Conservation (phyloP, 2,329 filamentous ascomycete genomes). For the Colletotrichum eremochloae region DNA sequence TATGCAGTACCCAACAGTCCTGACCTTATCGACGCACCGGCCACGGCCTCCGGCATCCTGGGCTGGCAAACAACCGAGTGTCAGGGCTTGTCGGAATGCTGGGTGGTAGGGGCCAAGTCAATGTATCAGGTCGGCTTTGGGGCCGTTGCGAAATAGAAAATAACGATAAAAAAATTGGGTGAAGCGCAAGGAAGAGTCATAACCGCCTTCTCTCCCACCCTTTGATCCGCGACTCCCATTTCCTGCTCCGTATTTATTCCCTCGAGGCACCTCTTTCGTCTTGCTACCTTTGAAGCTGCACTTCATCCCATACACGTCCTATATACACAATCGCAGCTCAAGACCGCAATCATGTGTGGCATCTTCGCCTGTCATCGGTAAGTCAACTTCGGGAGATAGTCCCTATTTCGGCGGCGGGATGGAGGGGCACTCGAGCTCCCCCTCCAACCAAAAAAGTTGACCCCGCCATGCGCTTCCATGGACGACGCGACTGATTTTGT, state of each 20-base stretch:
- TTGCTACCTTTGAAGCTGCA: slow-evolving; percentile 17
- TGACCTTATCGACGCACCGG: slow-evolving; percentile 22
- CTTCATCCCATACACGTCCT: slow-evolving; percentile 27
- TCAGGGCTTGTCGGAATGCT: slow-evolving; percentile 29
- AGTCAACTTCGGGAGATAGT: slow-evolving; percentile 22
- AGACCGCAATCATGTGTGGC: slow-evolving; percentile 83
- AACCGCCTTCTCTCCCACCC: slow-evolving; percentile 33
- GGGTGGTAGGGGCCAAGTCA: slow-evolving; percentile 34
- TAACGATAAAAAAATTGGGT: slow-evolving; percentile 39
- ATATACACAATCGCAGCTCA: slow-evolving; percentile 31
- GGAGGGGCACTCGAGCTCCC: slow-evolving; percentile 53
- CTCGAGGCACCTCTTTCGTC: slow-evolving; percentile 26
- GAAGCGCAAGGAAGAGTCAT: slow-evolving; percentile 42
- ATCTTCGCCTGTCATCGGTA: slow-evolving; percentile 96
- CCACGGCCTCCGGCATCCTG: slow-evolving; percentile 12
- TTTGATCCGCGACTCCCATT: slow-evolving; percentile 21
- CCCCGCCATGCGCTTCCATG: slow-evolving; percentile 49
- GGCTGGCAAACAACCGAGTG: slow-evolving; percentile 24
- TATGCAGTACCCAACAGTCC: not conserved
- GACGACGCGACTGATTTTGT: slow-evolving; percentile 44
- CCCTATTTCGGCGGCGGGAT: slow-evolving; percentile 44
- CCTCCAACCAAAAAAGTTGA: slow-evolving; percentile 44
- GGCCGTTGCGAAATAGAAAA: slow-evolving; percentile 28
- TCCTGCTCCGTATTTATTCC: slow-evolving; percentile 41
- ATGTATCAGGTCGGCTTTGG: slow-evolving; percentile 34